Evolutionary conservation across 257 asterid genomes (phyloP).

Genomic region (Plantago elongata): DNA sequence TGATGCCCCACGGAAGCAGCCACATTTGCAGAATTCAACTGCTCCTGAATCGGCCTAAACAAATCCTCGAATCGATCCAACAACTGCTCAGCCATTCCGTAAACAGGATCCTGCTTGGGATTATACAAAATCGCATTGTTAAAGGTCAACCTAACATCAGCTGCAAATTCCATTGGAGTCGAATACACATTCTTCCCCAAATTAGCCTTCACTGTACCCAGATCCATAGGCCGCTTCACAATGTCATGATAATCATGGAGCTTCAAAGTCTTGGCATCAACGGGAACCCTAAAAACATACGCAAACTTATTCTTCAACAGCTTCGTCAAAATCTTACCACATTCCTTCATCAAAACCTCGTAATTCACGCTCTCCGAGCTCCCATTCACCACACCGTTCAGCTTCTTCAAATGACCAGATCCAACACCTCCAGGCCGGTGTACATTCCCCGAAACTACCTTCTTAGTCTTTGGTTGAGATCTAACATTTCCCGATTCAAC

Average conservation of each 20-base stretch:
- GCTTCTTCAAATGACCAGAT: constrained; percentile 28
- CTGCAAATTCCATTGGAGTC: constrained; percentile 66
- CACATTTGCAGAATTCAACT: constrained; percentile 21
- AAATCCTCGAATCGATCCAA: constrained; percentile 61
- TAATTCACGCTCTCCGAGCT: constrained; percentile 24
- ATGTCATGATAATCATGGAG: constrained; percentile 88
- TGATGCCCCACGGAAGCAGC: constrained; percentile 11
- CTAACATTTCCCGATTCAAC: constrained; percentile 61
- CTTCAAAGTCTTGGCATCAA: constrained; percentile 58
- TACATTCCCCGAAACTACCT: constrained; percentile 31
- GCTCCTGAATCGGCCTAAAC: constrained; percentile 64
- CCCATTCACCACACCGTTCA: constrained; percentile 33
- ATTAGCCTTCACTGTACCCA: constrained; percentile 78
- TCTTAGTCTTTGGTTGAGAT: constrained; percentile 52
- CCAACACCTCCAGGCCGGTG: constrained; percentile 43
- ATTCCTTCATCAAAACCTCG: constrained; percentile 62
- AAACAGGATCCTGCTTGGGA: constrained; percentile 69
- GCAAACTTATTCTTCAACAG: constrained; percentile 59
- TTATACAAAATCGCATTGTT: constrained; percentile 89
- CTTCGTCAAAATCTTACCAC: constrained; percentile 57
- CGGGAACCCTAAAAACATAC: constrained; percentile 62
- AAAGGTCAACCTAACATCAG: constrained; percentile 76
- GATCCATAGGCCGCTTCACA: constrained; percentile 92
- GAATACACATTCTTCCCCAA: constrained; percentile 42
- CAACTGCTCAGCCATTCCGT: constrained; percentile 60